phyloP scores from a whole-genome alignment of 2,329 filamentous ascomycete genomes.

The Fusarium nelsonii region DNA sequence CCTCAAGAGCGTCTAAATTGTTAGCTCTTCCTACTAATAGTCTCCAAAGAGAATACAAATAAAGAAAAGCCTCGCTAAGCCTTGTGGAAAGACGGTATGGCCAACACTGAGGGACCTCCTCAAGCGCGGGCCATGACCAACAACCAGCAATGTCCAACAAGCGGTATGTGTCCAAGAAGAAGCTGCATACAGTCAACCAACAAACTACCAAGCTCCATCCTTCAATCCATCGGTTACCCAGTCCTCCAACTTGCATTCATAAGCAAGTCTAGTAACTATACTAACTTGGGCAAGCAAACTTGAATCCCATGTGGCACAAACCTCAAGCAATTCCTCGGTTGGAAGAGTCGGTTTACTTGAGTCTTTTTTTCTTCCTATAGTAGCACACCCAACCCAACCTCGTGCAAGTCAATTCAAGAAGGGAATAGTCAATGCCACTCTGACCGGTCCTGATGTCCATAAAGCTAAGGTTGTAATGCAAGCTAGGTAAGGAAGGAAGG shows the following conservation, averaged over 20 bases:
- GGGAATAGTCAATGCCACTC: constrained; percentile 18
- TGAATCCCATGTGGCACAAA: neutral
- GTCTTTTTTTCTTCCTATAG: neutral
- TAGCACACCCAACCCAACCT: neutral
- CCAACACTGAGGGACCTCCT: neutral
- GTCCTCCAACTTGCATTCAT: neutral
- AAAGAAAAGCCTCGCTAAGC: constrained; percentile 22
- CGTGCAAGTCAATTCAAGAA: constrained; percentile 6
- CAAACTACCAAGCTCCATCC: constrained; percentile 7
- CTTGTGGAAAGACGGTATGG: neutral
- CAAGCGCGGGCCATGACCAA: constrained; percentile 25
- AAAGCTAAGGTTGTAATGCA: neutral
- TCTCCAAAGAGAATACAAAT: neutral
- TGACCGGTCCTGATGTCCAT: neutral
- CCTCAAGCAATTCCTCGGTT: neutral
- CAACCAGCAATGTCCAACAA: constrained; percentile 11
- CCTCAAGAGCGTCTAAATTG: neutral
- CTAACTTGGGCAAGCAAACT: neutral
- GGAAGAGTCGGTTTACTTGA: neutral
- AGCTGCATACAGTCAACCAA: constrained; percentile 6
- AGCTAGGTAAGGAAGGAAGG: constrained; percentile 8
- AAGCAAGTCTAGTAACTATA: neutral
- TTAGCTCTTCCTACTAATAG: neutral
- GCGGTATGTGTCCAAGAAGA: constrained; percentile 2
- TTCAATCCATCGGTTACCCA: neutral